Conservation (phyloP, 768 basidiomycete species). For the Tricholoma flavovirens region DNA sequence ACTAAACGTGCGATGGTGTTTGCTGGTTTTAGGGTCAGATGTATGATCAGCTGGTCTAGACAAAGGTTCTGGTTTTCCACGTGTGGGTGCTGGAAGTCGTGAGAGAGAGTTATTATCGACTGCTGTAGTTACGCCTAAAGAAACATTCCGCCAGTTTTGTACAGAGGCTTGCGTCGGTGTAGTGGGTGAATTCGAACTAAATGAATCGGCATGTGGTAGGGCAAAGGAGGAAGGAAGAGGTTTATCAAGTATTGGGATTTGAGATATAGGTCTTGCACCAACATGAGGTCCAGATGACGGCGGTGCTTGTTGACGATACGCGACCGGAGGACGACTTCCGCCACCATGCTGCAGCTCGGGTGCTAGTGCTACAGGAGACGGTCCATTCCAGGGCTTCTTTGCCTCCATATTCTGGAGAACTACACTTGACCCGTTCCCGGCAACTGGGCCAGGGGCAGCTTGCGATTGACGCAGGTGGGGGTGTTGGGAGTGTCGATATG, state of each 20-base stretch:
- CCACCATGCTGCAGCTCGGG: neutral
- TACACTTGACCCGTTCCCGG: neutral
- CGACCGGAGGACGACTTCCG: neutral
- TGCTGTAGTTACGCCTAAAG: constrained; percentile 1
- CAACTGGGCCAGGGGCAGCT: neutral
- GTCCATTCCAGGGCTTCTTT: neutral
- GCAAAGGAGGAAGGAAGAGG: constrained; percentile 12
- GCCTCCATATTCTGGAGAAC: neutral
- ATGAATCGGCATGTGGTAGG: neutral
- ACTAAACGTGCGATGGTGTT: neutral
- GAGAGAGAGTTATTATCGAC: constrained; percentile 6
- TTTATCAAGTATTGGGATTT: constrained; percentile 14
- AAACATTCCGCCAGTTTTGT: neutral
- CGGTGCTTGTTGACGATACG: constrained; percentile 1
- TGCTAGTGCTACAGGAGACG: neutral
- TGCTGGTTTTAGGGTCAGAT: neutral
- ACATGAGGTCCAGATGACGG: neutral
- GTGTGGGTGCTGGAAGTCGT: constrained; percentile 1
- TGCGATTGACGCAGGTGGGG: neutral
- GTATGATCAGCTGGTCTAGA: neutral
- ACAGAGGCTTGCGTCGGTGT: constrained; percentile 11
- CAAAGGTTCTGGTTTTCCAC: neutral
- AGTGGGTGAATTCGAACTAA: constrained; percentile 1
- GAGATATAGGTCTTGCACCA: constrained; percentile 9
- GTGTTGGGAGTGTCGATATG: neutral